Conservation (phyloP, 495 filamentous ascomycete species). For the Jackrogersella minutella region DNA sequence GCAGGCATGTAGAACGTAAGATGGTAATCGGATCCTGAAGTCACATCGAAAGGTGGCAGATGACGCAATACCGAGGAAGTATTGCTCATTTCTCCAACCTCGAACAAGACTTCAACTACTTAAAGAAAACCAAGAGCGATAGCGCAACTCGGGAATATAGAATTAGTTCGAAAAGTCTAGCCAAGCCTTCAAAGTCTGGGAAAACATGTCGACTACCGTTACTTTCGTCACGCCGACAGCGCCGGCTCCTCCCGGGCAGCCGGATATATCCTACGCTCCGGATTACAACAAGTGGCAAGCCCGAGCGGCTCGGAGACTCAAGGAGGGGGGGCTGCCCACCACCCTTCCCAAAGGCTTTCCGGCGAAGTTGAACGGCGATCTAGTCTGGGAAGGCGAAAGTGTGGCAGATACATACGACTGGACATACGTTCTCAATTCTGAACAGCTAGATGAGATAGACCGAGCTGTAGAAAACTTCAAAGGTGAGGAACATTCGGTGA, state of each 20-base stretch:
- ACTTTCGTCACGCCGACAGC: constrained; percentile 32
- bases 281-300: constrained; percentile 64
- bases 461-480: constrained; percentile 63
- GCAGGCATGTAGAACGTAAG: not conserved
- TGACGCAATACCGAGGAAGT: constrained; percentile 33
- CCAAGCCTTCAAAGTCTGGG: not conserved
- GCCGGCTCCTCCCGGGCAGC: constrained; percentile 40
- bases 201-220: constrained; percentile 36
- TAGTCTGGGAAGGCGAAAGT: constrained; percentile 68
- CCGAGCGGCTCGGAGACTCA: constrained; percentile 53
- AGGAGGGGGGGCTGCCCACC: constrained; percentile 51
- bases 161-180: not conserved
- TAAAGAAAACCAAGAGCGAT: not conserved
- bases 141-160: not conserved
- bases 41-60: constrained; percentile 8
- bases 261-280: constrained; percentile 67
- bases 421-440: constrained; percentile 57
- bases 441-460: constrained; percentile 65
- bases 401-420: constrained; percentile 60
- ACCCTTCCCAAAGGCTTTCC: constrained; percentile 63
- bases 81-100: constrained; percentile 32
- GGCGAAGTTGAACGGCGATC: constrained; percentile 51
- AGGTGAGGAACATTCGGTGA: constrained; percentile 42
- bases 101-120: not conserved
- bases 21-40: not conserved